phyloP scores from a whole-genome alignment of 2,329 filamentous ascomycete species.

The Atkinsonella texensis region DNA sequence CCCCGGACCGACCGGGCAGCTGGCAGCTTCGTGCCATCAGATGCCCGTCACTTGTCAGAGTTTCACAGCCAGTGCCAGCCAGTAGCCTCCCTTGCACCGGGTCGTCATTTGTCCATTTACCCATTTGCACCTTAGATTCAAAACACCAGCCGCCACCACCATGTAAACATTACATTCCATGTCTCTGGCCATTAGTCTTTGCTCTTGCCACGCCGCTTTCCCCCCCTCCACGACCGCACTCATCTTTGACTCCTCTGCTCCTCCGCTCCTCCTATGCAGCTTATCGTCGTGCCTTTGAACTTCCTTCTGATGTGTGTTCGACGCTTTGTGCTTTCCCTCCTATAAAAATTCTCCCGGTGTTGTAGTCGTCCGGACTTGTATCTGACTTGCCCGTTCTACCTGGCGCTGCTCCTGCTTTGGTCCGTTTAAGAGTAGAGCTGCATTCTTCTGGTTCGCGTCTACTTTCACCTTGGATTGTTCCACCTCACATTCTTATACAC shows the following conservation, averaged over 20 bases:
- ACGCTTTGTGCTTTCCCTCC: background rate
- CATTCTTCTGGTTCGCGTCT: slow-evolving; percentile 2
- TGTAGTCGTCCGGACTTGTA: background rate
- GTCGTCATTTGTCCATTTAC: slow-evolving; percentile 1
- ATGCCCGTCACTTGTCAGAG: slow-evolving; percentile 8
- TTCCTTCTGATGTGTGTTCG: background rate
- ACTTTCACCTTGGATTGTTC: background rate
- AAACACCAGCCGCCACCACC: slow-evolving; percentile 8
- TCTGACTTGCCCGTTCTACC: background rate
- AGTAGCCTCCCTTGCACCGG: slow-evolving; percentile 6
- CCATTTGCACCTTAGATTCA: slow-evolving; percentile 2
- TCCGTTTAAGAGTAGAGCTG: background rate
- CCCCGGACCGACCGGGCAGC: slow-evolving; percentile 4
- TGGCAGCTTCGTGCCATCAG: slow-evolving; percentile 6
- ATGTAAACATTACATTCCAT: slow-evolving; percentile 13
- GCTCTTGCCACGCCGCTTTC: background rate
- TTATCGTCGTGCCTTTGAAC: background rate
- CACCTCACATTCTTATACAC: background rate
- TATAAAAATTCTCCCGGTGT: background rate
- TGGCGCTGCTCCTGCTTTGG: slow-evolving; percentile 2
- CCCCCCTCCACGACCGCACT: slow-evolving; percentile 1
- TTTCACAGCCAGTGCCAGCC: slow-evolving; percentile 9
- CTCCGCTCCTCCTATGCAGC: background rate
- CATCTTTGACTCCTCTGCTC: background rate
- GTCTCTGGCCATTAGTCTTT: background rate